Evolutionary conservation across 2,329 filamentous ascomycete genomes (phyloP).

Genomic region (Botrytis porri): DNA sequence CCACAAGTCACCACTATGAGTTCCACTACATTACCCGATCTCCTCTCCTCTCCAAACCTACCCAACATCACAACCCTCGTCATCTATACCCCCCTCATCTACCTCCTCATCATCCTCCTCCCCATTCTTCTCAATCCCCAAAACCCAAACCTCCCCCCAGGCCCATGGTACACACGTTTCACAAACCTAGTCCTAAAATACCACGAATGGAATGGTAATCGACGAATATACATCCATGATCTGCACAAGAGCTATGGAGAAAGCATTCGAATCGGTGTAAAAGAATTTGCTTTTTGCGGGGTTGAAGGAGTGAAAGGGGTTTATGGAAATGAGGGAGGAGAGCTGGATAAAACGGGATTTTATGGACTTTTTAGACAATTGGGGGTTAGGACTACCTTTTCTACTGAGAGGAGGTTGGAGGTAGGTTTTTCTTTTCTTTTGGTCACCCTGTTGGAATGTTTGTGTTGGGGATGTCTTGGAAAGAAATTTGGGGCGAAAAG

Average conservation of each 20-base stretch:
- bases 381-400: slow-evolving; percentile 40
- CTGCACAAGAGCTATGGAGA: slow-evolving; percentile 56
- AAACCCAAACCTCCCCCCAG: slow-evolving; percentile 26
- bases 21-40: no score
- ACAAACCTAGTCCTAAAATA: slow-evolving; percentile 29
- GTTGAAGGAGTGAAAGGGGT: slow-evolving; percentile 58
- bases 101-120: not conserved
- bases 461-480: not conserved
- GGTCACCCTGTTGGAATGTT: not conserved
- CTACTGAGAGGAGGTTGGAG: slow-evolving; percentile 35
- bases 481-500: no score
- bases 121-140: no score
- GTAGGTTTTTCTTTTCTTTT: slow-evolving; percentile 23
- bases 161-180: slow-evolving; percentile 29
- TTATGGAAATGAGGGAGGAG: slow-evolving; percentile 44
- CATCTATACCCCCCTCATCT: not conserved
- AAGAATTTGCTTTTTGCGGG: slow-evolving; percentile 59
- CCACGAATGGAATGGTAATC: slow-evolving; percentile 51
- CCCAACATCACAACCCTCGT: no score
- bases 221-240: slow-evolving; percentile 54
- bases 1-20: not conserved
- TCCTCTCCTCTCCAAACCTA: not conserved
- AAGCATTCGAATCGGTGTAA: slow-evolving; percentile 55
- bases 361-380: slow-evolving; percentile 60
- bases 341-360: slow-evolving; percentile 58